phyloP scores from a whole-genome alignment of 2,329 filamentous ascomycete species.

The Hymenoscyphus occultus region DNA sequence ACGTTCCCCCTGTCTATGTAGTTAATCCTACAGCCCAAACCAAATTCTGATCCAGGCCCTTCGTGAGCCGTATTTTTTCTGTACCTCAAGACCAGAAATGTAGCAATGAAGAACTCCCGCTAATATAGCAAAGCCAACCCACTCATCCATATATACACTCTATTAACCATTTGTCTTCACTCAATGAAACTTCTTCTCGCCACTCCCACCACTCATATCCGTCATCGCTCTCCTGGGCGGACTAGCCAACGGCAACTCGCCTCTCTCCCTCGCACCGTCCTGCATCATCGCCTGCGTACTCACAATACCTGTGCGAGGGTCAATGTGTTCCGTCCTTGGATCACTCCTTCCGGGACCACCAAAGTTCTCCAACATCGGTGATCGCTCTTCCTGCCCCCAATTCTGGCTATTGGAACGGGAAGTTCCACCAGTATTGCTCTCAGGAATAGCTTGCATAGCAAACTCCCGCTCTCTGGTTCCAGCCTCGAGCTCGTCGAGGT shows the following conservation, averaged over 20 bases:
- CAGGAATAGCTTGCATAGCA: conserved; percentile 45
- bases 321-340: conserved; percentile 21
- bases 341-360: too few species aligned
- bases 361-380: too few species aligned
- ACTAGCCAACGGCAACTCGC: conserved; percentile 24
- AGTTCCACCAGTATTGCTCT: conserved; percentile 22
- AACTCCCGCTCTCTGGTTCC: conserved; percentile 22
- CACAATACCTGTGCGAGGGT: conserved; percentile 35
- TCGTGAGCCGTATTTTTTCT: too few species aligned
- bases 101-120: neutral
- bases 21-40: too few species aligned
- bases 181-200: conserved; percentile 2
- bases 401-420: conserved; percentile 19
- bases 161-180: neutral
- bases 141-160: neutral
- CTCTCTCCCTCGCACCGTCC: conserved; percentile 27
- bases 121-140: neutral
- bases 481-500: conserved; percentile 33
- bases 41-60: too few species aligned
- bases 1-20: too few species aligned
- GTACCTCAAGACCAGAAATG: neutral
- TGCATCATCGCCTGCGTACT: conserved; percentile 33
- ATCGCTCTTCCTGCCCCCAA: neutral
- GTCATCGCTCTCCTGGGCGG: conserved; percentile 20
- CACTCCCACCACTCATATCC: conserved; percentile 7